Evolutionary conservation across 352 stramenopile genomes (phyloP), one percentile per base, ranked within the genome.

Genomic region (Globisporangium nagaii): DNA sequence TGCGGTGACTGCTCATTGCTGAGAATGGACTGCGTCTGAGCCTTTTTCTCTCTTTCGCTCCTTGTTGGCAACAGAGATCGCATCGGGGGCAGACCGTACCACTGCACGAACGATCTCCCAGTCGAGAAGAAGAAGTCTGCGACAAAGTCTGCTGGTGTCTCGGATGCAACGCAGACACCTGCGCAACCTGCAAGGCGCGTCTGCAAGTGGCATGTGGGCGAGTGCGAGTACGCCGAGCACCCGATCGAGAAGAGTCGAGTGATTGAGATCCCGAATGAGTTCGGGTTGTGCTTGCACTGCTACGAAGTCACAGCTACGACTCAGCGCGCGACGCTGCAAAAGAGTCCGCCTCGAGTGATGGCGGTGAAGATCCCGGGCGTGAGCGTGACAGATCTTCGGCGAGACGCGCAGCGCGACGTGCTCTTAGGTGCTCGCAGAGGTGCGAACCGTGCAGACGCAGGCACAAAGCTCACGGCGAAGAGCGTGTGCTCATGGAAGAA

Each of bases 221-320:
- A 79, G 39, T 91, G 81, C 27, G n/a, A 32, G 12, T 55, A 62
- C 40, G 37, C 35, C 0, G 70, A 78, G 2, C 81, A 91, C 40
- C 56, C 66, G 30, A 73, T 82, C 45, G 73, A 86, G 17, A 62
- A 56, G 10, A 80, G 66, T 5, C 52, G 53, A n/a, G 66, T 36
- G 6, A 84, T 88, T 36, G 70, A 88, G 28, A 68, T 85, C 12
- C 58, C 79, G 4, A 91, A 91, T 48, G 73, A 77, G 25, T 58
- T 65, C 7, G 81, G 67, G 0, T 53, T 82, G 50, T 91, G 81
- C 49, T 52, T 89, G 3, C 15, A 58, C 15, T 91, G 81, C 49
- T 91, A 80, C 43, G 70, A 80, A 51, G 47, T 48, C 5, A 85
- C 75, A 17, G 76, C 72, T 7, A 49, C 62, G 7, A 69, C 56